Conservation (phyloP, 768 basidiomycete species). For the Cubamyces sp. region DNA sequence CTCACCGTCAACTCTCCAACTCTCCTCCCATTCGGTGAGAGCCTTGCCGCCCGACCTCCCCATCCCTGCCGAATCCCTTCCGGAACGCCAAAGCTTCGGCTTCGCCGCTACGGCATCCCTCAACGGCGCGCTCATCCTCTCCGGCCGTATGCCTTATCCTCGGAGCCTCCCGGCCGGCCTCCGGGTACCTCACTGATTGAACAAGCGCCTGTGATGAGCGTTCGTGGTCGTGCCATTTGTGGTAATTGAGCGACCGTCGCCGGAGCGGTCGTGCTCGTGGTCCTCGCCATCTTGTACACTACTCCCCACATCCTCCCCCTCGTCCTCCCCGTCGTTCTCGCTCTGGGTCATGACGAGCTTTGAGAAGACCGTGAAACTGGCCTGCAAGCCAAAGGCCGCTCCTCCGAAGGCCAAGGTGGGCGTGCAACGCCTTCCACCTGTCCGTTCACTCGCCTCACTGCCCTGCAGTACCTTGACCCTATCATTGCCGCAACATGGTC, state of each 20-base stretch:
- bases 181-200: not conserved
- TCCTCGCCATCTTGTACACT: slow-evolving; percentile 18
- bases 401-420: slow-evolving; percentile 93
- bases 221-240: slow-evolving; percentile 3
- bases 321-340: not conserved
- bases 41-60: too few relatives aligned
- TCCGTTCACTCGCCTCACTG: slow-evolving; percentile 1
- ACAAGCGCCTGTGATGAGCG: not conserved
- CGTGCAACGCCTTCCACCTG: slow-evolving; percentile 9
- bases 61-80: too few relatives aligned
- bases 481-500: slow-evolving; percentile 98
- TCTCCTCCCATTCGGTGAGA: too few relatives aligned
- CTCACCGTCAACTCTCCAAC: too few relatives aligned
- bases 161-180: not conserved
- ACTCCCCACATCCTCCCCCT: slow-evolving; percentile 7
- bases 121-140: not conserved
- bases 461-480: slow-evolving; percentile 85
- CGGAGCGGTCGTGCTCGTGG: slow-evolving; percentile 3
- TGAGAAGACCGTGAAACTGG: slow-evolving; percentile 93
- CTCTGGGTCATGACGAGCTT: slow-evolving; percentile 50
- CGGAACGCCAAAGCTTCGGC: too few relatives aligned
- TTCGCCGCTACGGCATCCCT: not conserved
- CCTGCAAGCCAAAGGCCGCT: slow-evolving; percentile 96
- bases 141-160: too few relatives aligned
- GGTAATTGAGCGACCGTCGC: not conserved